These are phyloP conservation scores for Entomortierella parvispora DNA, from an alignment of 192 early-diverging fungal species.

Conservation along the genomic window DNA sequence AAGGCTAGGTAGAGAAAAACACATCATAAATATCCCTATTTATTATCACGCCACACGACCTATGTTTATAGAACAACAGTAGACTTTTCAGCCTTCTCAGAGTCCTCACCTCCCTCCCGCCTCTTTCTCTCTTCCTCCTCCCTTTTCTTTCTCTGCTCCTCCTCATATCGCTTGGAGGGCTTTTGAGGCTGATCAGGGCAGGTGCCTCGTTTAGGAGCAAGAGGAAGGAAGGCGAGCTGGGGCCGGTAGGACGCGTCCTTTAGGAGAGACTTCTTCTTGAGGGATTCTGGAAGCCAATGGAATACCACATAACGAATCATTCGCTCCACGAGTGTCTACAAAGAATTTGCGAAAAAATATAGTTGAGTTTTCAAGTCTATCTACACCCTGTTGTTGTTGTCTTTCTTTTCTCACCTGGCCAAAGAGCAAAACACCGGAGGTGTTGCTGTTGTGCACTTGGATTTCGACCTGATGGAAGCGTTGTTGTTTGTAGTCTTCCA, in stretches of 20 bases:
- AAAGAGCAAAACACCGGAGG: neutral
- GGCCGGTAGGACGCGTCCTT: neutral
- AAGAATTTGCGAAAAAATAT: too few relatives aligned
- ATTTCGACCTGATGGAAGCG: neutral
- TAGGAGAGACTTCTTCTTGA: neutral
- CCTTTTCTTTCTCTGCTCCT: too few relatives aligned
- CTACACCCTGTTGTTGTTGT: too few relatives aligned
- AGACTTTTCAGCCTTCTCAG: too few relatives aligned
- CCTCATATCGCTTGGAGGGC: neutral
- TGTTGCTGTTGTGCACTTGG: neutral
- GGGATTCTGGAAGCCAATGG: neutral
- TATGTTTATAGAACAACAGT: too few relatives aligned
- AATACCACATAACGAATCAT: neutral
- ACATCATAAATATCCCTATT: too few relatives aligned
- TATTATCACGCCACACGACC: too few relatives aligned
- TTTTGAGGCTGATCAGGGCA: neutral
- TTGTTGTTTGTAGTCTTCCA: neutral
- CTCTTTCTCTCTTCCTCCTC: neutral
- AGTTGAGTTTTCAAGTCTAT: too few relatives aligned
- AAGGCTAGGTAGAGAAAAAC: too few relatives aligned
- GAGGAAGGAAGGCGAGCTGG: neutral
- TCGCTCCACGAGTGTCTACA: neutral
- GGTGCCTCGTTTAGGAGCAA: neutral
- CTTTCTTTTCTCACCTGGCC: constrained; percentile 1
- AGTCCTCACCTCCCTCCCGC: too few relatives aligned